phyloP scores from a whole-genome alignment of 495 filamentous ascomycete species.

The Chlorociboria aeruginascens region DNA sequence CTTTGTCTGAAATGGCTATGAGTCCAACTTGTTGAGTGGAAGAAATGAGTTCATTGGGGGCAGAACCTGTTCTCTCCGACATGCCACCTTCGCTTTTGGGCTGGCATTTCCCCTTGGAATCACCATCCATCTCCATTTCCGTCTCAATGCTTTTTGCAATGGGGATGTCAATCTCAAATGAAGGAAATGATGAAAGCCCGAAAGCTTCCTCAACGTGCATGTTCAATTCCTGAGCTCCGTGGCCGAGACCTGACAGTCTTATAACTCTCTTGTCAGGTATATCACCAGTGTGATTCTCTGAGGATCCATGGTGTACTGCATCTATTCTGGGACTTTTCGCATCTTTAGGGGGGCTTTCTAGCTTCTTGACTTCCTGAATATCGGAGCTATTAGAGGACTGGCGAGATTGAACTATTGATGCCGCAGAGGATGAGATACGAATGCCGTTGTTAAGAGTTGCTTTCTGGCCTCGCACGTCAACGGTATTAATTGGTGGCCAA shows the following conservation, averaged over 20 bases:
- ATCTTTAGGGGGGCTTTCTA: neutral
- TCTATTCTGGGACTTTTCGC: neutral
- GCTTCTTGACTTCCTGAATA: neutral
- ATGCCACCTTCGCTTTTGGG: too few species aligned
- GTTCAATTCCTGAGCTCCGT: slow-evolving; percentile 11
- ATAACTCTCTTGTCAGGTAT: slow-evolving; percentile 1
- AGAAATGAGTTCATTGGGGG: too few species aligned
- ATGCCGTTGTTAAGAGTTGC: slow-evolving; percentile 18
- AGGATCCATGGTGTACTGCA: neutral
- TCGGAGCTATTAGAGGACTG: neutral
- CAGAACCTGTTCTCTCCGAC: too few species aligned
- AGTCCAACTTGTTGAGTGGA: too few species aligned
- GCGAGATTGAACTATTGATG: neutral
- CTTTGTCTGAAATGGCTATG: too few species aligned
- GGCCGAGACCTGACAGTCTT: slow-evolving; percentile 2
- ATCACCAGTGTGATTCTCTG: neutral
- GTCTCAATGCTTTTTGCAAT: too few species aligned
- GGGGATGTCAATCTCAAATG: neutral
- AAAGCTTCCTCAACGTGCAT: slow-evolving; percentile 14
- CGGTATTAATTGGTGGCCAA: neutral
- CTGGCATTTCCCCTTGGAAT: too few species aligned
- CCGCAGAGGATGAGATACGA: slow-evolving; percentile 8
- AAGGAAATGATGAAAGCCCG: slow-evolving; percentile 1
- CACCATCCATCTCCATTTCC: too few species aligned
- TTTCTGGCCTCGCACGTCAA: slow-evolving; percentile 15